Evolutionary conservation across 2,329 filamentous ascomycete species (phyloP).

Genomic region (Diaporthe batatas): DNA sequence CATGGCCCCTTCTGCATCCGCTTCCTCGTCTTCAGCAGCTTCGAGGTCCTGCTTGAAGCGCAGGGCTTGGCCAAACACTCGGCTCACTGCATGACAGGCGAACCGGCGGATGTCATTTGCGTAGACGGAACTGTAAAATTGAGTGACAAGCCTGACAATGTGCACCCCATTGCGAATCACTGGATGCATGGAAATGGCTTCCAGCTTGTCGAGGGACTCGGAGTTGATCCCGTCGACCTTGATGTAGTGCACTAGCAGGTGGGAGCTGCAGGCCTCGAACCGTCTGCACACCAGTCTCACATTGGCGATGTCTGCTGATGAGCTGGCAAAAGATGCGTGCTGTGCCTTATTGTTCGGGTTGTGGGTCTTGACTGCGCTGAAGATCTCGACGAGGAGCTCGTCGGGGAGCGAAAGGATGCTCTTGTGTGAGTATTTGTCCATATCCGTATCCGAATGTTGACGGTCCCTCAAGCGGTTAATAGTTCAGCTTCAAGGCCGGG

Average conservation of each 20-base stretch:
- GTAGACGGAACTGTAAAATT: slow-evolving; percentile 11
- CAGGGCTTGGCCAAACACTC: slow-evolving; percentile 1
- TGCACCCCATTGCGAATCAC: slow-evolving; percentile 26
- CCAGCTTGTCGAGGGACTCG: slow-evolving; percentile 33
- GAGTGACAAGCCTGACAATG: slow-evolving; percentile 15
- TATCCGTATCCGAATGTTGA: no score
- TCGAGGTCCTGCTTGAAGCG: slow-evolving; percentile 15
- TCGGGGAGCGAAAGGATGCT: slow-evolving; percentile 37
- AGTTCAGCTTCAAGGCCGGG: neutral
- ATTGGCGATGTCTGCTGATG: slow-evolving; percentile 27
- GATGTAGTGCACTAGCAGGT: slow-evolving; percentile 35
- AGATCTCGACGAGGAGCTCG: slow-evolving; percentile 37
- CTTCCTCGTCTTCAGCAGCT: neutral
- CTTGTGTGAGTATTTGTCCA: neutral
- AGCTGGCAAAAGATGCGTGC: slow-evolving; percentile 23
- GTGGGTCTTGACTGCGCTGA: slow-evolving; percentile 28
- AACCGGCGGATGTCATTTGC: slow-evolving; percentile 25
- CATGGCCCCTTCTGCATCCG: neutral
- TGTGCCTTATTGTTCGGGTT: slow-evolving; percentile 18
- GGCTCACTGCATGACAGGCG: slow-evolving; percentile 30
- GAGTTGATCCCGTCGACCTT: slow-evolving; percentile 24
- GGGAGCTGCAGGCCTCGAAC: slow-evolving; percentile 35
- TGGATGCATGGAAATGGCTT: slow-evolving; percentile 35
- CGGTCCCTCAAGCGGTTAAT: no score
- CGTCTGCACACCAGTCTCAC: slow-evolving; percentile 34